These are phyloP conservation scores for Aspergillus fijiensis DNA, from an alignment of 2,329 filamentous ascomycete genomes.

Conservation along the genomic window DNA sequence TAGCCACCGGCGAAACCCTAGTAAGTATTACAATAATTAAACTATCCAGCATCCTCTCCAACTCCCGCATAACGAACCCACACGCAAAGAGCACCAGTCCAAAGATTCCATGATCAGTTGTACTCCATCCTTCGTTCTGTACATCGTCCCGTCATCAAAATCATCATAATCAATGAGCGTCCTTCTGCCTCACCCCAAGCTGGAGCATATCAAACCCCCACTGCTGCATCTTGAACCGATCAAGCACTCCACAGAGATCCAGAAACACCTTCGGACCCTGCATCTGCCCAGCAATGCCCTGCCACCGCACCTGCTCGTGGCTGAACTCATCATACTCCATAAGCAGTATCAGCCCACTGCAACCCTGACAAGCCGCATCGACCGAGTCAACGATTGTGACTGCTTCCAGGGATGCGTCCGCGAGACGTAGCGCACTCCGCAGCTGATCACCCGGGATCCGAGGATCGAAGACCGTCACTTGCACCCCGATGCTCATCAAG, in stretches of 20 bases:
- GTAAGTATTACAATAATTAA: not conserved
- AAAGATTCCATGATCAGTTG: not conserved
- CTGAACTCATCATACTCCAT: constrained; percentile 10
- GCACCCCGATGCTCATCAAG: constrained; percentile 8
- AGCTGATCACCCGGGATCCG: constrained; percentile 3
- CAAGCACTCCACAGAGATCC: constrained; percentile 11
- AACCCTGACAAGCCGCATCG: constrained; percentile 13
- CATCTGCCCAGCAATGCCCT: constrained; percentile 13
- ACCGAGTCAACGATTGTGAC: constrained; percentile 9
- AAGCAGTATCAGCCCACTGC: constrained; percentile 14
- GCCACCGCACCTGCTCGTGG: constrained; percentile 10
- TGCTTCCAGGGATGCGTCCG: constrained; percentile 3
- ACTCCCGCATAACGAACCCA: not conserved
- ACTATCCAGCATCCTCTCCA: not conserved
- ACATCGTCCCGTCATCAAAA: not conserved
- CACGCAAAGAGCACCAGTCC: not conserved
- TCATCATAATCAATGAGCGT: not conserved
- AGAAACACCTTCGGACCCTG: constrained; percentile 10
- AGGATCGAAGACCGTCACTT: constrained; percentile 10
- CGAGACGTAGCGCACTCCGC: not conserved
- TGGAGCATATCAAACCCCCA: constrained; percentile 17
- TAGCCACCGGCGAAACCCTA: no score
- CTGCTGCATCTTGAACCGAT: constrained; percentile 16
- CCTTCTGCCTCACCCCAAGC: constrained; percentile 6
- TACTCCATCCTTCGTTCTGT: not conserved